Percentiles rank a stretch among this genome's conserved stretches.
Conservation (phyloP, 148 eudicot genomes). For the Silene latifolia region DNA sequence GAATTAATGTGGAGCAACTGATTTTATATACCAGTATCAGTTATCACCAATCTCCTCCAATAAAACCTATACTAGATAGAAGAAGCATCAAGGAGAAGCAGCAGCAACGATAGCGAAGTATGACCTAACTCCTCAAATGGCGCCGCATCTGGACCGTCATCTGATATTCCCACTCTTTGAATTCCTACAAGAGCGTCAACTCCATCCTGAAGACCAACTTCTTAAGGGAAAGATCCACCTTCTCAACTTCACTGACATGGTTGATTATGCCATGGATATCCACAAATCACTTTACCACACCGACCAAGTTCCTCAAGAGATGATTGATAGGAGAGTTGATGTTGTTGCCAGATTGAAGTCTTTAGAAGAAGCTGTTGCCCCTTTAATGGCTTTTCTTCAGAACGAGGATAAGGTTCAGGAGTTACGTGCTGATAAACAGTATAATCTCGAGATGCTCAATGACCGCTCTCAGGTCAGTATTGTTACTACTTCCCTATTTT, state of each 20-base stretch:
- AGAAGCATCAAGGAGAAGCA: not conserved
- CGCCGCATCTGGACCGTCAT: conserved; percentile 78
- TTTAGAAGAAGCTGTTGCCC: conserved; percentile 80
- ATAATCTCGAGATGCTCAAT: conserved; percentile 87
- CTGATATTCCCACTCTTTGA: conserved; percentile 81
- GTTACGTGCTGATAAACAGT: conserved; percentile 78
- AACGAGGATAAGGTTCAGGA: conserved; percentile 81
- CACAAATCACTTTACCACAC: conserved; percentile 85
- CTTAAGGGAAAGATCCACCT: conserved; percentile 80
- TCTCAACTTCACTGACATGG: conserved; percentile 88
- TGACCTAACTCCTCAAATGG: conserved; percentile 70
- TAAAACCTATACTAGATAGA: conserved; percentile 17
- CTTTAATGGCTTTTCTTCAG: conserved; percentile 74
- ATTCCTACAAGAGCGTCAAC: conserved; percentile 67
- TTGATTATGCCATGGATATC: conserved; percentile 97
- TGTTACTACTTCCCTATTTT: no score
- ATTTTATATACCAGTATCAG: conserved; percentile 20
- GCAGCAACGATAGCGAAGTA: conserved; percentile 48
- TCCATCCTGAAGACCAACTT: conserved; percentile 61
- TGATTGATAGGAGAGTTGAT: conserved; percentile 91
- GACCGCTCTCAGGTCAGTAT: conserved; percentile 60
- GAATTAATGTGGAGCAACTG: conserved; percentile 97
- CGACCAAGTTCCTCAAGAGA: conserved; percentile 91
- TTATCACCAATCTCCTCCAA: not conserved
- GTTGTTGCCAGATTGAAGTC: conserved; percentile 88